A percentile compares a stretch with the other conserved stretches of the same genome.
These are phyloP conservation scores for Hymenoscyphus fraxineus DNA, from an alignment of 2,329 filamentous ascomycete genomes.

Conservation along the genomic window DNA sequence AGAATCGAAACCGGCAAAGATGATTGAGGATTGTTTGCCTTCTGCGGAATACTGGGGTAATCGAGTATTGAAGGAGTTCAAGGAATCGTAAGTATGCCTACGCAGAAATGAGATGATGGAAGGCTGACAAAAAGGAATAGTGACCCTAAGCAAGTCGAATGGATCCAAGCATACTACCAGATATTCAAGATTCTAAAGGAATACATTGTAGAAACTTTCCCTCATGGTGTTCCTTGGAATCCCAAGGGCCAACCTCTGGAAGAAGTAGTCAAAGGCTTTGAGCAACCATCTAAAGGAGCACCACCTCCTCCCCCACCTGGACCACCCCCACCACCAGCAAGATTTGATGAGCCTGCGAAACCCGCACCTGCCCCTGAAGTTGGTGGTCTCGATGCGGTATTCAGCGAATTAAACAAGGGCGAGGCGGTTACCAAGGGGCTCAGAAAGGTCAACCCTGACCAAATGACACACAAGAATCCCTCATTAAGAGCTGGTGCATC, in stretches of 20 bases:
- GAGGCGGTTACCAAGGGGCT: slow-evolving; percentile 82
- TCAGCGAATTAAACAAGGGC: slow-evolving; percentile 86
- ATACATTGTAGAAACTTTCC: slow-evolving; percentile 81
- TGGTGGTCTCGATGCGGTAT: slow-evolving; percentile 78
- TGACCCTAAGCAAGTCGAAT: slow-evolving; percentile 77
- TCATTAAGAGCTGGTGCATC: slow-evolving; percentile 69
- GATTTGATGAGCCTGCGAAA: slow-evolving; percentile 54
- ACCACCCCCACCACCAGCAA: slow-evolving; percentile 46
- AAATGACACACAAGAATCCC: slow-evolving; percentile 99
- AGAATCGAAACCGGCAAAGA: slow-evolving; percentile 77
- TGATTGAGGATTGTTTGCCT: slow-evolving; percentile 77
- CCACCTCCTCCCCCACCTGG: slow-evolving; percentile 58
- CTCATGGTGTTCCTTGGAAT: slow-evolving; percentile 83
- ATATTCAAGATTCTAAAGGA: slow-evolving; percentile 79
- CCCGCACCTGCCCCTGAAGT: slow-evolving; percentile 42
- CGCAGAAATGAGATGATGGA: neutral
- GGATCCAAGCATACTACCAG: slow-evolving; percentile 88
- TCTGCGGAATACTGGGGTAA: slow-evolving; percentile 94
- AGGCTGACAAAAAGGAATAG: slow-evolving; percentile 41
- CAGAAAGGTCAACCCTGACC: slow-evolving; percentile 87
- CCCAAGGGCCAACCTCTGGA: slow-evolving; percentile 67
- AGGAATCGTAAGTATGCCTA: slow-evolving; percentile 61
- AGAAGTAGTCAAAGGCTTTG: slow-evolving; percentile 60
- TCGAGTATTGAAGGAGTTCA: slow-evolving; percentile 85
- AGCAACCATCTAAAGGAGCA: slow-evolving; percentile 43